phyloP scores from a whole-genome alignment of 768 basidiomycete species.

The Pleurotus citrinopileatus region DNA sequence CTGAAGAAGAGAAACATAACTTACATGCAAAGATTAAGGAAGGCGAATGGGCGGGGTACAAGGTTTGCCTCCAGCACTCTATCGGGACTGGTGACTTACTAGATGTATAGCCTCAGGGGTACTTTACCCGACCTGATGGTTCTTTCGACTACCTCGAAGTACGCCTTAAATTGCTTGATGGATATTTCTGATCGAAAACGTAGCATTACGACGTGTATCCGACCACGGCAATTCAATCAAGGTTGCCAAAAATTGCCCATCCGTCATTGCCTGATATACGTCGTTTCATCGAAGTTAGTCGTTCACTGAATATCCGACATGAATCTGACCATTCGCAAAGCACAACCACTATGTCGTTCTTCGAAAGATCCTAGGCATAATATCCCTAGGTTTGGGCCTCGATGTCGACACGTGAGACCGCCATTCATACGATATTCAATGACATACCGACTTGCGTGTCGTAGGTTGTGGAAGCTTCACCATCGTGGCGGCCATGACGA shows the following conservation, averaged over 20 bases:
- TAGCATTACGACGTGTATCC: constrained; percentile 14
- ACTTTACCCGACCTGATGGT: constrained; percentile 14
- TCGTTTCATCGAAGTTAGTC: constrained; percentile 13
- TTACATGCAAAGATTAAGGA: constrained; percentile 15
- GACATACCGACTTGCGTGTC: background rate
- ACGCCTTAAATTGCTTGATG: constrained; percentile 1
- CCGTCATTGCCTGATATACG: constrained; percentile 12
- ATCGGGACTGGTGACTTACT: background rate
- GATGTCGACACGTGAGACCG: constrained; percentile 11
- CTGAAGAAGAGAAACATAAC: constrained; percentile 12
- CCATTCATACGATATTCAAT: background rate
- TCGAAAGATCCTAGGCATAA: constrained; percentile 14
- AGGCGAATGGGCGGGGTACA: constrained; percentile 17
- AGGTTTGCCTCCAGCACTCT: constrained; percentile 7
- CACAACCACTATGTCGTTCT: constrained; percentile 17
- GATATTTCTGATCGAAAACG: background rate
- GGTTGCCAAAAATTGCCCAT: constrained; percentile 12
- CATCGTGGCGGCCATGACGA: constrained; percentile 10
- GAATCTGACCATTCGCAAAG: background rate
- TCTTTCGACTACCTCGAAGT: constrained; percentile 14
- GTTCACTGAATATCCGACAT: background rate
- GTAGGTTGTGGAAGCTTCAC: constrained; percentile 16
- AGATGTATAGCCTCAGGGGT: constrained; percentile 13
- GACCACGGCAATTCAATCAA: constrained; percentile 5
- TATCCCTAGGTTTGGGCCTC: constrained; percentile 15